Base-by-base conservation (phyloP, 2,329 filamentous ascomycete species). In the Fonsecaea erecta region DNA sequence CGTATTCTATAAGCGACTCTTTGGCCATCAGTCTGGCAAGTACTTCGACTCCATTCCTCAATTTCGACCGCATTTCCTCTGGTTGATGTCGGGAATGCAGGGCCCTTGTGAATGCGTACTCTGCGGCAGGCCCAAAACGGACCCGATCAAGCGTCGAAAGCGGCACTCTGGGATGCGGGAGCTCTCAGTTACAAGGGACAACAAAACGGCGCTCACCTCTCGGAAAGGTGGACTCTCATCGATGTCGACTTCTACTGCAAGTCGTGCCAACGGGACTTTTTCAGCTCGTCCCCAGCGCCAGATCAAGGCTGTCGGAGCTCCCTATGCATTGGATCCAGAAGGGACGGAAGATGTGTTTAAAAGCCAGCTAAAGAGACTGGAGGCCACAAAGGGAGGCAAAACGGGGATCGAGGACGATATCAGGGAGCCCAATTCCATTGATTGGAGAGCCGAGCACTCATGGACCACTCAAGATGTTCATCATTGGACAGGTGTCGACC, bases 11-110 rank as follows among this genome's bases (percentile, higher is more conserved):
- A 80, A 81, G 56, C 86, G 84, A 62, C 75, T 88, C 0, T 88
- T 79, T 62, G 86, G 86, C 0, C 85, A 88, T 72, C 85, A 84
- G 0, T 74, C 75, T 7, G 80, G 80, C 7, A 76, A 76, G 54
- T 76, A 74, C 16, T 88, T 84, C 62, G 80, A 85, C 52, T 88
- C 86, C 0, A 79, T 82, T 0, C 79, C 79, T 21, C 75, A 81
- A 3, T 87, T 87, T 68, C 85, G 80, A 55, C 81, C 82, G 0
- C 86, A 89, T 65, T 88, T 88, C 72, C 75, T 80, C 57, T 79
- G 82, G 72, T 72, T 88, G 26, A 86, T 87, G 81, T 78, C 81
- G 14, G 78, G 81, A 57, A 75, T 74, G 48, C 74, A 72, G 5
- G 74, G 76, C 1, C 75, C 78, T 0, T 88, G 86, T 64, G 67